Percentiles rank a stretch among this genome's conserved stretches.
phyloP scores from a whole-genome alignment of 2,329 filamentous ascomycete genomes.

The Nemania sp. region DNA sequence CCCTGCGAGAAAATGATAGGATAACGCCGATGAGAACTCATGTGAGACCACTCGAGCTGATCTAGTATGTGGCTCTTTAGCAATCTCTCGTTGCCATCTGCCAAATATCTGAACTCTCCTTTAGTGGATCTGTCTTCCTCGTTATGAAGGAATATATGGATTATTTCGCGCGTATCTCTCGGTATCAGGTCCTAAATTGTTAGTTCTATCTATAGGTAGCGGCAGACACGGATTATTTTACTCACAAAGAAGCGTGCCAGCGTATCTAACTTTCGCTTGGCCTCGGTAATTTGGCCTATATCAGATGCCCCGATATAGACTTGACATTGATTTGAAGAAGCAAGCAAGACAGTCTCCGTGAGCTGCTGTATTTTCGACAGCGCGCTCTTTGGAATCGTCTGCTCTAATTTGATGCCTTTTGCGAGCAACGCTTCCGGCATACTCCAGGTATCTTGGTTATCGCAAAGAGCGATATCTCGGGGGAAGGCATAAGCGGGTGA shows the following conservation, averaged over 20 bases:
- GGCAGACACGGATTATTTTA: not conserved
- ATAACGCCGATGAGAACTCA: constrained; percentile 18
- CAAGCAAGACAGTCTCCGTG: constrained; percentile 24
- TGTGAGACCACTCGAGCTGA: constrained; percentile 16
- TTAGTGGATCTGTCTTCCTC: constrained; percentile 22
- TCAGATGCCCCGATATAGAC: constrained; percentile 30
- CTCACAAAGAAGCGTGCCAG: constrained; percentile 31
- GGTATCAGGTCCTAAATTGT: constrained; percentile 2
- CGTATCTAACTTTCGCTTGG: constrained; percentile 30
- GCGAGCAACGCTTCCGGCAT: constrained; percentile 12
- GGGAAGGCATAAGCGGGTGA: constrained; percentile 23
- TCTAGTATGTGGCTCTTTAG: constrained; percentile 31
- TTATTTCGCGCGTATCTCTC: not conserved
- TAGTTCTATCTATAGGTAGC: no score
- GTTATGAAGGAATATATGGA: constrained; percentile 27
- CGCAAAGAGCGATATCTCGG: constrained; percentile 18
- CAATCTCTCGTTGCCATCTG: constrained; percentile 10
- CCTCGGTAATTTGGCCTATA: constrained; percentile 3
- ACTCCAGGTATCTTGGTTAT: constrained; percentile 21
- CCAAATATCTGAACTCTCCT: constrained; percentile 28
- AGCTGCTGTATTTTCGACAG: constrained; percentile 23
- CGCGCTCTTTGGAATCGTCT: constrained; percentile 15
- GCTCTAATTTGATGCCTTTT: not conserved
- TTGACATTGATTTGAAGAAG: constrained; percentile 11
- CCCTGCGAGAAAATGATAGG: constrained; percentile 22